Percentiles rank a stretch among this genome's conserved stretches.
These are phyloP conservation scores for Puccinia brachypodii DNA, from an alignment of 1,284 basidiomycete species.

Conservation along the genomic window DNA sequence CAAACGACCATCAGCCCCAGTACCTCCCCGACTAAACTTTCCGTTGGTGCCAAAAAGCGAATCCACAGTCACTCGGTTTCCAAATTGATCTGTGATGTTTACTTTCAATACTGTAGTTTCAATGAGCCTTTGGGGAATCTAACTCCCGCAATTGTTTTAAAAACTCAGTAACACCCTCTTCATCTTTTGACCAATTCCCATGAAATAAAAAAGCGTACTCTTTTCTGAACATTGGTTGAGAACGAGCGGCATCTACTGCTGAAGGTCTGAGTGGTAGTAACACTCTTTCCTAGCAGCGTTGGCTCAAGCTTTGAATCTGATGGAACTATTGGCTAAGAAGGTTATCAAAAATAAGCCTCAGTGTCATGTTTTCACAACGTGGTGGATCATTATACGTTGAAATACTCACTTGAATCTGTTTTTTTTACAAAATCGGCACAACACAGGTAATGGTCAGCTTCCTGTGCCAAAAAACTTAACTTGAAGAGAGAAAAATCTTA, in stretches of 20 bases:
- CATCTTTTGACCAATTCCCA: not conserved
- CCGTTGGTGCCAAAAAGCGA: not conserved
- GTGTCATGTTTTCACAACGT: too few relatives aligned
- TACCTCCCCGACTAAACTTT: not conserved
- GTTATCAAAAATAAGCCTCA: not conserved
- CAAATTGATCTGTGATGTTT: not conserved
- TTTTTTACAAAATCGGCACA: not conserved
- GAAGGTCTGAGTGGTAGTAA: not conserved
- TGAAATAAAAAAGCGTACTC: not conserved
- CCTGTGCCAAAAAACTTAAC: not conserved
- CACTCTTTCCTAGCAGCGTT: not conserved
- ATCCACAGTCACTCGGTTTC: not conserved
- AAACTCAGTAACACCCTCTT: too few relatives aligned
- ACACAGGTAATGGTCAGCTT: not conserved
- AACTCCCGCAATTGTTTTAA: not conserved
- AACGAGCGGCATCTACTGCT: not conserved
- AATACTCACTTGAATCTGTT: not conserved
- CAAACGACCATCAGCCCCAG: not conserved
- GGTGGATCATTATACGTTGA: not conserved
- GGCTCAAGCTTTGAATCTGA: not conserved
- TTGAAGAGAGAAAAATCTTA: not conserved
- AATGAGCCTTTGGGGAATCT: not conserved
- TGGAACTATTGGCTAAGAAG: not conserved
- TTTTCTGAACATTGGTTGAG: not conserved
- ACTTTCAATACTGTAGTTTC: not conserved